These are phyloP conservation scores for Annulohypoxylon bovei DNA, from an alignment of 495 filamentous ascomycete species.

Conservation along the genomic window DNA sequence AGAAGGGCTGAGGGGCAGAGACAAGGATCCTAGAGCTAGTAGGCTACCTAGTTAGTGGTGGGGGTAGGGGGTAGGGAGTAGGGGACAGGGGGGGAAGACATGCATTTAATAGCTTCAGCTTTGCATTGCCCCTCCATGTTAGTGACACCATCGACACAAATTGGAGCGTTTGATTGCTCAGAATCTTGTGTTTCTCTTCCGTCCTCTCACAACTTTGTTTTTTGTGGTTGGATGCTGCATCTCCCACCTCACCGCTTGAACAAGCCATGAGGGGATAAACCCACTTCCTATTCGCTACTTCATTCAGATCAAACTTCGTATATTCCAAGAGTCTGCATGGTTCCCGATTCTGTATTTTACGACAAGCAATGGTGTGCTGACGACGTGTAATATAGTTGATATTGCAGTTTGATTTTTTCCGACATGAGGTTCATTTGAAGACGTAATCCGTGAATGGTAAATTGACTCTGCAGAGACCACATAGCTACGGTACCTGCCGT, in stretches of 20 bases:
- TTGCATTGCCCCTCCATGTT: constrained; percentile 27
- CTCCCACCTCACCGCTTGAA: constrained; percentile 37
- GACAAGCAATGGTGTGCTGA: constrained; percentile 13
- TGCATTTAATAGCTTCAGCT: constrained; percentile 32
- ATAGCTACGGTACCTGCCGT: constrained; percentile 3
- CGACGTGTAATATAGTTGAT: constrained; percentile 30
- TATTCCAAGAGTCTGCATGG: constrained; percentile 16
- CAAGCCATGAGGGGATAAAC: constrained; percentile 26
- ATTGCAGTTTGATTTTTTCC: constrained; percentile 26
- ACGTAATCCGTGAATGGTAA: constrained; percentile 13
- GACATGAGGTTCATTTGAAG: constrained; percentile 1
- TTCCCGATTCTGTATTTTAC: background rate
- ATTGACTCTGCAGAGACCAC: constrained; percentile 2
- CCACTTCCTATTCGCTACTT: constrained; percentile 29
- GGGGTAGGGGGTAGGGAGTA: constrained; percentile 9
- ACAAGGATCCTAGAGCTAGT: constrained; percentile 22
- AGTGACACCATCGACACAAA: constrained; percentile 27
- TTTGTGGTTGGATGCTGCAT: constrained; percentile 22
- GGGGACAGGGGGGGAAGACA: background rate
- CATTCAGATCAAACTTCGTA: constrained; percentile 17
- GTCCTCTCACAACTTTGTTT: constrained; percentile 7
- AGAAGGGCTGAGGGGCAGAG: constrained; percentile 31
- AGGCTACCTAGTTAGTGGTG: background rate
- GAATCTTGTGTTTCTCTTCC: constrained; percentile 12
- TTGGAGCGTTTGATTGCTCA: constrained; percentile 1